phyloP scores from a whole-genome alignment of 441 rosid genomes.

The Kokia cookei region DNA sequence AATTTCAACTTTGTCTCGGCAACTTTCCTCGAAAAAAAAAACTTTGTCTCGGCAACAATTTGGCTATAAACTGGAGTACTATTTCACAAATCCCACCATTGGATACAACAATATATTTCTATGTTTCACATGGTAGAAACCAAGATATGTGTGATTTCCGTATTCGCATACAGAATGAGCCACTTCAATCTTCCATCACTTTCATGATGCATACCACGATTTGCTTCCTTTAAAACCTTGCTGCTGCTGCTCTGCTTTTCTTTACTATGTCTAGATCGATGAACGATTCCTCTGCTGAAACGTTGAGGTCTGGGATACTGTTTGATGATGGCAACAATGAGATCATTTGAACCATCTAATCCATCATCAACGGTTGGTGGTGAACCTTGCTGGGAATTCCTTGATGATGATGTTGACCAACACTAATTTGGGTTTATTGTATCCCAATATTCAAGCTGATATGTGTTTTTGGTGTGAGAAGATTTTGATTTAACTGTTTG shows the following conservation, averaged over 20 bases:
- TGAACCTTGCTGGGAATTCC: not conserved
- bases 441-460: not conserved
- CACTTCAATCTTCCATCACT: not conserved
- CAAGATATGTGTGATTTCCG: not conserved
- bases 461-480: not conserved
- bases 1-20: no score
- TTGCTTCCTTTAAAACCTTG: conserved; percentile 27
- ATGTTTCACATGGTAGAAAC: not conserved
- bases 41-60: not conserved
- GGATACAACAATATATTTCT: not conserved
- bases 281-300: not conserved
- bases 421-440: not conserved
- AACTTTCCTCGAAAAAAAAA: no score
- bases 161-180: not conserved
- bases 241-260: conserved; percentile 25
- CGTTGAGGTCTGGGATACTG: conserved; percentile 20
- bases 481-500: not conserved
- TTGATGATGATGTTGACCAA: not conserved
- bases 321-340: no score
- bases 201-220: not conserved
- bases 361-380: not conserved
- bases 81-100: not conserved
- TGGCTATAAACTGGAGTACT: not conserved
- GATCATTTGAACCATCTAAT: not conserved
- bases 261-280: not conserved